phyloP scores from a whole-genome alignment of 257 asterid species.

The Orobanche coerulescens region DNA sequence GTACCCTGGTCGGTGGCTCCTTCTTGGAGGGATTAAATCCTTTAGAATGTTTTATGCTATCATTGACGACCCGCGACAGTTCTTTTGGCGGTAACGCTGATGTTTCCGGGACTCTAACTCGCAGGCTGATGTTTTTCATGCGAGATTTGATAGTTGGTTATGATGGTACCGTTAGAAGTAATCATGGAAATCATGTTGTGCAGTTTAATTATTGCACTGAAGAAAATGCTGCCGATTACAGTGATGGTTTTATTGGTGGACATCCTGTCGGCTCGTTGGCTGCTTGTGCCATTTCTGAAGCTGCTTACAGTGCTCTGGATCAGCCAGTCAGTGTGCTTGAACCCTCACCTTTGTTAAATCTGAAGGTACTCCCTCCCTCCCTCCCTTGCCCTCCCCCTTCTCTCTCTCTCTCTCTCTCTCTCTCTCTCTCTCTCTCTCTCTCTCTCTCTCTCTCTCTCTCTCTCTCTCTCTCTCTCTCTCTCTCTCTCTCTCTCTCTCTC shows the following conservation, averaged over 20 bases:
- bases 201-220: conserved; percentile 49
- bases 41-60: conserved; percentile 61
- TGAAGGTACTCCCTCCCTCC: conserved; percentile 54
- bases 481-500: not conserved
- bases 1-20: conserved; percentile 59
- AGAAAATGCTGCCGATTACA: conserved; percentile 8
- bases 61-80: conserved; percentile 76
- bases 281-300: conserved; percentile 91
- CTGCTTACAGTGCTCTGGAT: conserved; percentile 95
- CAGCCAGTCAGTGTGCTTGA: conserved; percentile 85
- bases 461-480: not conserved
- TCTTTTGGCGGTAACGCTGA: conserved; percentile 97
- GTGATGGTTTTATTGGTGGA: conserved; percentile 40
- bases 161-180: conserved; percentile 87
- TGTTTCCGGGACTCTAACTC: conserved; percentile 71
- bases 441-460: not conserved
- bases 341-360: conserved; percentile 72
- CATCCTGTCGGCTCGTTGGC: conserved; percentile 94
- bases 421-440: not conserved
- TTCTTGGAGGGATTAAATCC: conserved; percentile 80
- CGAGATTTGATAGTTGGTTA: conserved; percentile 65
- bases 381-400: too few species aligned
- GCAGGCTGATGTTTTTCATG: conserved; percentile 78
- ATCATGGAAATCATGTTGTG: conserved; percentile 69
- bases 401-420: not conserved